These are phyloP conservation scores for Trichoderma cornu-damae DNA, from an alignment of 2,329 filamentous ascomycete genomes.

Conservation along the genomic window DNA sequence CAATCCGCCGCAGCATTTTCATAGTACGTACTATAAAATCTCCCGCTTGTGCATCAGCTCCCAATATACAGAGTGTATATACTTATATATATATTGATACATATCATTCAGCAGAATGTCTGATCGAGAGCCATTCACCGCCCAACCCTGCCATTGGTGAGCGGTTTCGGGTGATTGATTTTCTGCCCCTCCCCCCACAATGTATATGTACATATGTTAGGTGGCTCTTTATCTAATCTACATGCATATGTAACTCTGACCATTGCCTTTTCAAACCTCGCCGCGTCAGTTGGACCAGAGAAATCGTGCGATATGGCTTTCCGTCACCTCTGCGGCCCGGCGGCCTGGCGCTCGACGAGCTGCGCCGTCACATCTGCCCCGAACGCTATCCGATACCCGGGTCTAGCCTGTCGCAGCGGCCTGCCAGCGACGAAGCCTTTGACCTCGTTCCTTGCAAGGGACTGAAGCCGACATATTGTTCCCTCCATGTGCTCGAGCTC, in stretches of 20 bases:
- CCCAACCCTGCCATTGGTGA: slow-evolving; percentile 6
- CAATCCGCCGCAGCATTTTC: no score
- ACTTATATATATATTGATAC: no score
- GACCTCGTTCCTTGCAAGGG: slow-evolving; percentile 22
- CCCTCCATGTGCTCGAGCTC: slow-evolving; percentile 86
- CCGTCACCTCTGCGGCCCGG: slow-evolving; percentile 39
- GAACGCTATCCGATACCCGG: slow-evolving; percentile 25
- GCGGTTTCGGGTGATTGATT: slow-evolving; percentile 20
- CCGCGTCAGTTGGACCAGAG: slow-evolving; percentile 24
- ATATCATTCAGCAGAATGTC: not conserved
- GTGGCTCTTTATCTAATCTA: slow-evolving; percentile 12
- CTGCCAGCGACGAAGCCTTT: slow-evolving; percentile 17
- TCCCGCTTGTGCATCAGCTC: not conserved
- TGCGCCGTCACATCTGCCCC: slow-evolving; percentile 29
- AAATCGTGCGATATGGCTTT: slow-evolving; percentile 37
- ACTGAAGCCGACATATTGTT: slow-evolving; percentile 35
- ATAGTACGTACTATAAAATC: no score
- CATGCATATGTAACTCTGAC: not conserved
- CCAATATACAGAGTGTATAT: no score
- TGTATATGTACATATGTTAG: no score
- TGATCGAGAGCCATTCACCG: slow-evolving; percentile 7
- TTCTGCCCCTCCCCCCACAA: slow-evolving; percentile 23
- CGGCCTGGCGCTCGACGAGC: slow-evolving; percentile 42
- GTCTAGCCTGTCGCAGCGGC: slow-evolving; percentile 25
- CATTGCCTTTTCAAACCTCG: slow-evolving; percentile 2